These are phyloP conservation scores for Zychaea mexicana DNA, from an alignment of 371 early-diverging fungal species.

Conservation along the genomic window DNA sequence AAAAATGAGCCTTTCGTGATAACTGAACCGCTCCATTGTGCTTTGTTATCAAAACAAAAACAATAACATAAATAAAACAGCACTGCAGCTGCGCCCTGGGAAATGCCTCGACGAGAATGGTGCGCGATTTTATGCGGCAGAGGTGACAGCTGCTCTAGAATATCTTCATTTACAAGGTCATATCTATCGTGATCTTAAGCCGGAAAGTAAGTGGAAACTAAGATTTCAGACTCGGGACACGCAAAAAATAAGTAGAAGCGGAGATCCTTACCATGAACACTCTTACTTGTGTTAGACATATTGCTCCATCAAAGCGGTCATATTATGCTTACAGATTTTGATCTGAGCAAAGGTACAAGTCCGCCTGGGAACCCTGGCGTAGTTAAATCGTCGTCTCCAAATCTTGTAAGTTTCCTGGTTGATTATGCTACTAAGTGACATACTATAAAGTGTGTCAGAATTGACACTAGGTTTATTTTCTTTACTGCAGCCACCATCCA, in stretches of 20 bases:
- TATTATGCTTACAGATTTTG: constrained; percentile 97
- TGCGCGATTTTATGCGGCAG: constrained; percentile 96
- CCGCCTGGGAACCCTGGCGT: constrained; percentile 79
- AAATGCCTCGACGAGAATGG: constrained; percentile 79
- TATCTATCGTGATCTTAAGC: constrained; percentile 97
- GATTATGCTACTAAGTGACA: too few relatives aligned
- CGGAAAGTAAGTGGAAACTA: constrained; percentile 94
- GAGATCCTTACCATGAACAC: too few relatives aligned
- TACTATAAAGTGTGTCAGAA: too few relatives aligned
- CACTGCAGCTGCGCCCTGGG: constrained; percentile 77
- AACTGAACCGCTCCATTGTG: too few relatives aligned
- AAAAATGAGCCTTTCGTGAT: neutral
- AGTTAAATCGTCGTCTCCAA: constrained; percentile 63
- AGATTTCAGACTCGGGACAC: too few relatives aligned
- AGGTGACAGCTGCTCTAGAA: constrained; percentile 89
- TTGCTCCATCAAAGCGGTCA: constrained; percentile 93
- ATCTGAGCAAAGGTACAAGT: constrained; percentile 87
- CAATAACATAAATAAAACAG: constrained; percentile 21
- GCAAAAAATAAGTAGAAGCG: neutral
- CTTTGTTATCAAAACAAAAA: too few relatives aligned
- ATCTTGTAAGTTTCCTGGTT: constrained; percentile 52
- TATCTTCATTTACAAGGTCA: constrained; percentile 93
- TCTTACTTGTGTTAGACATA: too few relatives aligned
- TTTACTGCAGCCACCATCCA: constrained; percentile 53
- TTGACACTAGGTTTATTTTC: too few relatives aligned